Conservation (phyloP, 257 asterid genomes). For the Mitragyna speciosa region DNA sequence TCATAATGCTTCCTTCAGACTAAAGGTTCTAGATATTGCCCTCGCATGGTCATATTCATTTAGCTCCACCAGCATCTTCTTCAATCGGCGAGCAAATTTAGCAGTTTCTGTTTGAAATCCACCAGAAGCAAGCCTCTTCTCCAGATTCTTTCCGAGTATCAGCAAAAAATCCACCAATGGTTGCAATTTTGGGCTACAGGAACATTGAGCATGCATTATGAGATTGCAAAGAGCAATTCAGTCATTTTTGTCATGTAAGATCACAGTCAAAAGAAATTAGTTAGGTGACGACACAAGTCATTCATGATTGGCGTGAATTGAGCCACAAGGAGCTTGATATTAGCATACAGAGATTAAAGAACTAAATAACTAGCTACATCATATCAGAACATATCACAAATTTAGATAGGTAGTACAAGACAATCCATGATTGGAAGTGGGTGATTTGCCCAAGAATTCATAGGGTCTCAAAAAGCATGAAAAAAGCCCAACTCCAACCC, state of each 20-base stretch:
- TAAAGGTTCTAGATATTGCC: conserved; percentile 62
- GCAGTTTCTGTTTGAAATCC: conserved; percentile 52
- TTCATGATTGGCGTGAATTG: no score
- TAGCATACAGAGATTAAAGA: no score
- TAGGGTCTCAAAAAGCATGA: background rate
- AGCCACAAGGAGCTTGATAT: no score
- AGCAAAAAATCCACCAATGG: conserved; percentile 77
- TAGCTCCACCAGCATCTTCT: conserved; percentile 89
- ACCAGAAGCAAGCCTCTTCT: conserved; percentile 45
- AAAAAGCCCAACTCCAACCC: background rate
- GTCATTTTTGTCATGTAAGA: no score
- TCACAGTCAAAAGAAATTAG: no score
- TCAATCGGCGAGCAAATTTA: conserved; percentile 67
- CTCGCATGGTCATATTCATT: conserved; percentile 85
- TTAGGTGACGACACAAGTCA: no score
- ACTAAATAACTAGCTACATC: background rate
- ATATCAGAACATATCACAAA: background rate
- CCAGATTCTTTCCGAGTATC: conserved; percentile 54
- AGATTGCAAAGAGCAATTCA: background rate
- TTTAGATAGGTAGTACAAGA: background rate
- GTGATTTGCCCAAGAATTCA: background rate
- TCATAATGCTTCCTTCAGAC: conserved; percentile 91
- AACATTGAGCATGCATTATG: background rate
- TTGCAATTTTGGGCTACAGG: conserved; percentile 59
- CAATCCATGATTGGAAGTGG: background rate